Evolutionary conservation across 371 early-diverging fungal species (phyloP).

Genomic region (Haplosporangium sp.): DNA sequence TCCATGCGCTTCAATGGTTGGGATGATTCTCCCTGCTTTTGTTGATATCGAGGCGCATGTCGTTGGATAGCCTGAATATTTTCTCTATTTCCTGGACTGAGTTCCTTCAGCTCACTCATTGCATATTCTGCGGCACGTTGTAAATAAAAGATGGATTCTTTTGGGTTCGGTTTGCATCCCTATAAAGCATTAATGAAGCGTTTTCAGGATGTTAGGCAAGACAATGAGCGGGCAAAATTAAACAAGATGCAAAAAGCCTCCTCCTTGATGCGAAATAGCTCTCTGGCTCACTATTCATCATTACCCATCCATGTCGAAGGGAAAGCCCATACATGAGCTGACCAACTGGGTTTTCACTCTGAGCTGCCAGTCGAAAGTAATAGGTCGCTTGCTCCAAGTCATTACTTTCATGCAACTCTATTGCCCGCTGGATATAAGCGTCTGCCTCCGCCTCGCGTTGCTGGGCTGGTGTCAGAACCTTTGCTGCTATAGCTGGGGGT

Average conservation of each 20-base stretch:
- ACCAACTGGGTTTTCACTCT: constrained; percentile 78
- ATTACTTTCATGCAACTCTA: constrained; percentile 75
- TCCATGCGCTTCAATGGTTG: constrained; percentile 31
- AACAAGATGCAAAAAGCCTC: neutral
- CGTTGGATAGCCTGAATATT: constrained; percentile 29
- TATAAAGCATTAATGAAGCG: constrained; percentile 19
- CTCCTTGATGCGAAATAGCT: too few species aligned
- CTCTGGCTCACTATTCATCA: neutral
- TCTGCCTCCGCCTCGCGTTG: constrained; percentile 57
- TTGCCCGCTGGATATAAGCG: constrained; percentile 63
- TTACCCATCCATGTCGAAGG: constrained; percentile 89
- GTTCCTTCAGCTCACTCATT: constrained; percentile 65
- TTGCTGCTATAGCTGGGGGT: neutral
- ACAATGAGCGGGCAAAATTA: too few species aligned
- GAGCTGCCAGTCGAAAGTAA: constrained; percentile 84
- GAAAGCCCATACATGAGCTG: constrained; percentile 90
- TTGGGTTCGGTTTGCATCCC: constrained; percentile 77
- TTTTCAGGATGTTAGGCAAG: neutral
- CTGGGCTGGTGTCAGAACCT: constrained; percentile 39
- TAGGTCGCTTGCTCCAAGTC: constrained; percentile 82
- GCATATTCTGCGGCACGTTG: constrained; percentile 84
- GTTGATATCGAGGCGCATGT: constrained; percentile 13
- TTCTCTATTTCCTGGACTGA: constrained; percentile 33
- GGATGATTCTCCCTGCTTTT: neutral
- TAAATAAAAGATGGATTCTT: constrained; percentile 75